Base-by-base conservation (phyloP, 2,329 filamentous ascomycete genomes). In the Huntiella savannae region DNA sequence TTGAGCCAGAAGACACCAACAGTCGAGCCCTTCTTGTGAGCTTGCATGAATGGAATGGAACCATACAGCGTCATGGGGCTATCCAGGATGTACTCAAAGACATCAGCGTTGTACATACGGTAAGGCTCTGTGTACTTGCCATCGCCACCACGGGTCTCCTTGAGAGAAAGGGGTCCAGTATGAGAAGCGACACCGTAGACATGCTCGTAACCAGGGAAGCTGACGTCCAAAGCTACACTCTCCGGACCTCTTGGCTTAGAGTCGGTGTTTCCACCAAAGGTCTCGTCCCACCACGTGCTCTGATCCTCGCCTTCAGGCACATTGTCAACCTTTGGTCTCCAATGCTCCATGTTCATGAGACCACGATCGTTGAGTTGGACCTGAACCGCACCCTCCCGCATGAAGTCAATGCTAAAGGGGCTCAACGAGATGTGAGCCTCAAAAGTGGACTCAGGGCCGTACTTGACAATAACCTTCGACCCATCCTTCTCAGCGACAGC, bases 11-110 rank as follows among this genome's bases (percentile, higher is more conserved):
- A 94, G 11, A 98, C 79, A 52, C 86, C 91, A 28, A 96, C 88
- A 1, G 85, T 91, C 0, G 88, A 96, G 56, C 80, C 82, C 60
- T 88, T 92, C 55, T 82, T 82, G 58, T 98, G 88, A 13, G 91
- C 91, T 62, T 96, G 91, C 85, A 98, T 93, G 58, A 96, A 83
- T 2, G 91, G 91, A 54, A 98, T 96, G 5, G 86, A 69, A n/a
- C 91, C 91, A 57, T 98, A 98, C 1, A 98, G 71, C 1, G 91
- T 96, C 91, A 98, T 98, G 1, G 91, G 87, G 61, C 86, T 96
- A 62, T 96, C 83, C 55, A 95, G 73, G 55, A 94, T 79, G 60
- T 98, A 98, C 64, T 98, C 91, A 55, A 98, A 98, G 8, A 98
- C 91, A 59, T 98, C 91, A 32, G 84, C 74, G 61, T 98, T 98